These are phyloP conservation scores for Ganoderma resinaceum DNA, from an alignment of 1,284 basidiomycete species.

Conservation along the genomic window DNA sequence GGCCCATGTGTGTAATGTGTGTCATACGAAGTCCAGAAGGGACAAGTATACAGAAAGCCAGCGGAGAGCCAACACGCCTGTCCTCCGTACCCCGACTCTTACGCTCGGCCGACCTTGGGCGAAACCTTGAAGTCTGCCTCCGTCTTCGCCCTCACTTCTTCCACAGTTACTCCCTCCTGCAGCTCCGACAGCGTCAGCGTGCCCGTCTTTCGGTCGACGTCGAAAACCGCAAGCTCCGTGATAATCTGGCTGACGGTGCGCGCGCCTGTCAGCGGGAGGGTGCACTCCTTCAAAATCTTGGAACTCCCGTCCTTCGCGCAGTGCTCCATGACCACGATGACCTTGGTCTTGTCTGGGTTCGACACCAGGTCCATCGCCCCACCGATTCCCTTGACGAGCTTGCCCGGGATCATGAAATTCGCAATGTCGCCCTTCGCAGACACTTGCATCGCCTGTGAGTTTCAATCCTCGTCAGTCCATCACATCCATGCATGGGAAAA, in stretches of 20 bases:
- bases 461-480: slow-evolving; percentile 22
- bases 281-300: slow-evolving; percentile 88
- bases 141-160: slow-evolving; percentile 90
- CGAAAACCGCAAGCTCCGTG: slow-evolving; percentile 93
- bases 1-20: not conserved
- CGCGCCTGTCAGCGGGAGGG: slow-evolving; percentile 89
- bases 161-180: slow-evolving; percentile 82
- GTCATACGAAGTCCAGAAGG: slow-evolving; percentile 6
- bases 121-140: slow-evolving; percentile 79
- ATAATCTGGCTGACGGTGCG: slow-evolving; percentile 91
- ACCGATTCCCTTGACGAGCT: slow-evolving; percentile 94
- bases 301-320: slow-evolving; percentile 89
- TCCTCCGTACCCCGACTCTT: slow-evolving; percentile 5
- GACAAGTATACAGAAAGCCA: slow-evolving; percentile 11
- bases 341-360: slow-evolving; percentile 91
- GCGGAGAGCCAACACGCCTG: not conserved
- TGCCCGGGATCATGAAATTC: slow-evolving; percentile 98
- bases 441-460: slow-evolving; percentile 88
- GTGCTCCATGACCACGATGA: slow-evolving; percentile 92
- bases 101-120: slow-evolving; percentile 39
- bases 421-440: slow-evolving; percentile 93
- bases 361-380: slow-evolving; percentile 98
- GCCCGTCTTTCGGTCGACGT: slow-evolving; percentile 82
- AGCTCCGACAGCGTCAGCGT: slow-evolving; percentile 84
- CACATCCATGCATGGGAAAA: slow-evolving; percentile 4